Evolutionary conservation across 768 basidiomycete genomes (phyloP), one percentile per base, ranked within the genome.

Genomic region (Hygrocybe coccinea): DNA sequence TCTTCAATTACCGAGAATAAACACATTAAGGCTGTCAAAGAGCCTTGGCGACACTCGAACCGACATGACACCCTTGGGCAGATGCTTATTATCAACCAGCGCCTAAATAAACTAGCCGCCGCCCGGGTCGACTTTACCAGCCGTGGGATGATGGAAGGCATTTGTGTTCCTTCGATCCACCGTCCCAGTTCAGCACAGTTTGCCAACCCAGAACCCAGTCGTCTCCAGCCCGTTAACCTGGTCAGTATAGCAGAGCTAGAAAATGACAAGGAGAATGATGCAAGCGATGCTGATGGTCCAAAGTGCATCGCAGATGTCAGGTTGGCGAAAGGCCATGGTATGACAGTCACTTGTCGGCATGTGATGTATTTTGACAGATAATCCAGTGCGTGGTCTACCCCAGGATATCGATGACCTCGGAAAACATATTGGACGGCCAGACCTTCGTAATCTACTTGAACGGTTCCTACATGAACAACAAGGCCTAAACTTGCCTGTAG

Each of bases 391-490:
- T 29, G 25, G 15, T 29, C 25, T 22, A 21, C 46, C 46, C 14
- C 19, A n/a, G 14, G 19, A 47, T 25, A n/a, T 25, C 15, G 46
- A 47, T 7, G 17, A 19, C 19, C 46, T 47, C 19, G 46, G 21
- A 2, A 14, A 17, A 12, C 14, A 22, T 15, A 47, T 47, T 29
- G 21, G 25, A 12, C 39, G 19, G 14, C 69, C 65, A 1, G n/a
- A 47, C 10, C 63, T 71, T 21, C 60, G 53, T 1, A 17, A 55
- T 1, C 61, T 68, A 10, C 48, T 64, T 1, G 56, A 56, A 19
- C 64, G 57, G 3, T 71, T 69, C 46, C 62, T 72, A 17, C 63
- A 62, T 22, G 56, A 62, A 10, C 60, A 65, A 37, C 41, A 22
- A 24, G 35, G 14, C 3, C 35, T 24, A 4, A 33, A 11, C 17